Conservation (phyloP, 2,329 filamentous ascomycete genomes). For the Septoria linicola region DNA sequence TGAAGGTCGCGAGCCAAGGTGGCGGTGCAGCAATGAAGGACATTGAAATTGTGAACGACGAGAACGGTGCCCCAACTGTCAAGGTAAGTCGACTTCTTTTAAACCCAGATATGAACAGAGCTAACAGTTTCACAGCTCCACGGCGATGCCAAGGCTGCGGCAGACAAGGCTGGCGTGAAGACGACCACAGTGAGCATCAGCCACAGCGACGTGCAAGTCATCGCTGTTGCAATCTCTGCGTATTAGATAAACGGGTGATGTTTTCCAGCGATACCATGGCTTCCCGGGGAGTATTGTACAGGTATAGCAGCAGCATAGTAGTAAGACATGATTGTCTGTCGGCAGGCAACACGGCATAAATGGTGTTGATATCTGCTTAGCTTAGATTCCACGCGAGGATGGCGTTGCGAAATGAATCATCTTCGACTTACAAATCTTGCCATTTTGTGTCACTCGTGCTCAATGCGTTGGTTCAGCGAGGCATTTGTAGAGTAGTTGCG, state of each 20-base stretch:
- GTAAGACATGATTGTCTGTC: neutral
- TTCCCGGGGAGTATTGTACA: neutral
- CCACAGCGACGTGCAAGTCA: constrained; percentile 89
- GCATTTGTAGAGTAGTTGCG: no score
- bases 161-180: constrained; percentile 84
- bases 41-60: constrained; percentile 84
- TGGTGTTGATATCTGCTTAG: neutral
- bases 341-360: neutral
- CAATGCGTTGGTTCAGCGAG: no score
- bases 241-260: constrained; percentile 25
- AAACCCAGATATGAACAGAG: neutral
- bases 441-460: neutral
- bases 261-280: neutral
- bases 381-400: neutral
- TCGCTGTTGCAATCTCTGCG: constrained; percentile 70
- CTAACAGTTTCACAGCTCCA: constrained; percentile 63
- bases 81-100: constrained; percentile 61
- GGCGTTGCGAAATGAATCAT: neutral
- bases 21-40: constrained; percentile 88
- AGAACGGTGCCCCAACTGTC: constrained; percentile 79
- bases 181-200: constrained; percentile 91
- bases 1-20: constrained; percentile 82
- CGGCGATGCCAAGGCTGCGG: constrained; percentile 77
- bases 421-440: neutral
- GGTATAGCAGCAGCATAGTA: neutral